These are phyloP conservation scores for Calonectria pauciramosa DNA, from an alignment of 2,329 filamentous ascomycete species.

Conservation along the genomic window DNA sequence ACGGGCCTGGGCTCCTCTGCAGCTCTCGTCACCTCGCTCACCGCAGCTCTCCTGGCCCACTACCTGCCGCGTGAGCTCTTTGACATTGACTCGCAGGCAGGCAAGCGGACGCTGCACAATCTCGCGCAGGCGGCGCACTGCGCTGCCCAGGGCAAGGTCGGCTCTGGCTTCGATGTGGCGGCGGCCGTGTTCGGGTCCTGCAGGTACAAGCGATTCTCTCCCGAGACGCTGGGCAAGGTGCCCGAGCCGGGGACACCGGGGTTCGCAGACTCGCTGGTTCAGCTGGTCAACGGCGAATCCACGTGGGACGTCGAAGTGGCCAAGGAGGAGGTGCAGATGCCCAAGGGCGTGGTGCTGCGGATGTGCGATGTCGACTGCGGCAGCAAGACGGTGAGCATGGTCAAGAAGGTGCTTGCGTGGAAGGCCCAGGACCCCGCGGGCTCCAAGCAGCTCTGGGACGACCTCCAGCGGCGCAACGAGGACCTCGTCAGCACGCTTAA, in stretches of 20 bases:
- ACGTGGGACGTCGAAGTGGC: conserved; percentile 86
- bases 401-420: conserved; percentile 91
- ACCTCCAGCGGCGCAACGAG: conserved; percentile 82
- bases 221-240: conserved; percentile 75
- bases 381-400: conserved; percentile 94
- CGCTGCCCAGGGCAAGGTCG: conserved; percentile 96
- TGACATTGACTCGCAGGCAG: conserved; percentile 66
- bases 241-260: conserved; percentile 75
- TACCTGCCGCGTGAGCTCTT: conserved; percentile 74
- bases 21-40: conserved; percentile 90
- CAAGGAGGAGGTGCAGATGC: conserved; percentile 79
- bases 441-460: conserved; percentile 80
- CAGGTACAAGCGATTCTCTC: conserved; percentile 92
- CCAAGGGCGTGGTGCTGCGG: conserved; percentile 80
- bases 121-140: conserved; percentile 95
- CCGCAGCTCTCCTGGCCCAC: conserved; percentile 81
- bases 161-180: conserved; percentile 95
- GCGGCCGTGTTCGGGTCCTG: conserved; percentile 93
- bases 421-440: conserved; percentile 72
- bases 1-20: conserved; percentile 96
- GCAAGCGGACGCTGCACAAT: conserved; percentile 82
- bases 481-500: conserved; percentile 75
- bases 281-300: conserved; percentile 73
- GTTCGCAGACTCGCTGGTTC: conserved; percentile 76
- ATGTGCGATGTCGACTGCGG: conserved; percentile 98